Evolutionary conservation across 768 basidiomycete species (phyloP).

Genomic region (Kockovaella imperatae): DNA sequence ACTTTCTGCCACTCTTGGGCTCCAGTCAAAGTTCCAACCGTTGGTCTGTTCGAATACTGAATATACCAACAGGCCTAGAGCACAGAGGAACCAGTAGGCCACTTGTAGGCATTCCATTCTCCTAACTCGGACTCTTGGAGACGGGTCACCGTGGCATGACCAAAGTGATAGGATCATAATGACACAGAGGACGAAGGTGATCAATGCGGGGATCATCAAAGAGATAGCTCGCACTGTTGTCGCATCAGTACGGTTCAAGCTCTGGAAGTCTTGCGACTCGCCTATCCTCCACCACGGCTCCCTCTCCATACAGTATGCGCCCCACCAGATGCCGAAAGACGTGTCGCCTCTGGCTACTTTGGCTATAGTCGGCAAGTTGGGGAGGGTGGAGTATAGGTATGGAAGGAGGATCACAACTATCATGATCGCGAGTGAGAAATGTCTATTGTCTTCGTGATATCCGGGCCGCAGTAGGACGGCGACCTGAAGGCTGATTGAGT

Average conservation of each 20-base stretch:
- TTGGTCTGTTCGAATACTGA: neutral
- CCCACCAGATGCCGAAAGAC: constrained; percentile 3
- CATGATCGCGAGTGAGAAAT: too few relatives aligned
- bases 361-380: neutral
- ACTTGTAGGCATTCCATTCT: neutral
- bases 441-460: too few relatives aligned
- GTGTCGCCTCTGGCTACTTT: neutral
- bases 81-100: neutral
- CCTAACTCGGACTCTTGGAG: neutral
- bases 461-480: too few relatives aligned
- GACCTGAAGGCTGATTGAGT: too few relatives aligned
- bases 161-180: neutral
- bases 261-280: neutral
- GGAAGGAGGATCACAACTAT: too few relatives aligned
- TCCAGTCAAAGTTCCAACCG: neutral
- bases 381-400: neutral
- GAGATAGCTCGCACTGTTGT: neutral
- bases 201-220: neutral
- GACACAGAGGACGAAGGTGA: neutral
- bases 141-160: neutral
- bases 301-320: neutral
- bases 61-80: neutral
- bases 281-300: constrained; percentile 1
- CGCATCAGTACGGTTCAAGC: too few relatives aligned
- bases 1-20: neutral